A percentile compares a stretch with the other conserved stretches of the same genome.
Conservation (phyloP, 2,329 filamentous ascomycete genomes). For the Tolypocladium nubicola region DNA sequence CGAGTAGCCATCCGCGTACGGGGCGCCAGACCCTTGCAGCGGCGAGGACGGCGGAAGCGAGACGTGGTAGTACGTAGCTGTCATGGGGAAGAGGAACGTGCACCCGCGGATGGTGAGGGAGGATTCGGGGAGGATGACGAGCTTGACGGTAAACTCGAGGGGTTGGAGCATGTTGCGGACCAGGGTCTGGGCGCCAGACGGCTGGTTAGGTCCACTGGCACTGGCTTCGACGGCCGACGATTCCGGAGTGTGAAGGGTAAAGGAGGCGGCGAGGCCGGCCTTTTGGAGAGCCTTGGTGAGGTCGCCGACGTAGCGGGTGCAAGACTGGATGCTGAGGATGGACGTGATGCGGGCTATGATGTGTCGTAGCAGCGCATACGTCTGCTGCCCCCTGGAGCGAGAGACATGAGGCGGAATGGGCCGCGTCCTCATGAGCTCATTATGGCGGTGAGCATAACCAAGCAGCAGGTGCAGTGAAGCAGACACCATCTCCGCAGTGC, state of each 20-base stretch:
- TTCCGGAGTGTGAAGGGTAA: slow-evolving; percentile 29
- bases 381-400: slow-evolving; percentile 25
- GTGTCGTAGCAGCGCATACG: slow-evolving; percentile 40
- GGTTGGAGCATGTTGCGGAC: slow-evolving; percentile 31
- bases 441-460: slow-evolving; percentile 67
- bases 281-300: slow-evolving; percentile 32
- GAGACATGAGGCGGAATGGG: slow-evolving; percentile 31
- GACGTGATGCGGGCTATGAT: slow-evolving; percentile 39
- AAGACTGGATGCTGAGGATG: slow-evolving; percentile 26
- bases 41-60: slow-evolving; percentile 24
- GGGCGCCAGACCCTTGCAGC: slow-evolving; percentile 29
- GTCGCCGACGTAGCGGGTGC: slow-evolving; percentile 30
- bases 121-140: slow-evolving; percentile 33
- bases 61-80: slow-evolving; percentile 34
- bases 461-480: slow-evolving; percentile 67
- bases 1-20: slow-evolving; percentile 33
- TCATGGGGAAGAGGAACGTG: slow-evolving; percentile 31
- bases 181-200: slow-evolving; percentile 32
- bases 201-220: slow-evolving; percentile 22
- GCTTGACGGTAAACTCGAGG: slow-evolving; percentile 29
- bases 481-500: slow-evolving; percentile 53
- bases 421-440: slow-evolving; percentile 57
- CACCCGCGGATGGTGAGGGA: slow-evolving; percentile 32
- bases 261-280: slow-evolving; percentile 33
- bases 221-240: slow-evolving; percentile 15